These are phyloP conservation scores for Wallacemonas sp. DNA, from an alignment of 208 protist species.

Conservation along the genomic window DNA sequence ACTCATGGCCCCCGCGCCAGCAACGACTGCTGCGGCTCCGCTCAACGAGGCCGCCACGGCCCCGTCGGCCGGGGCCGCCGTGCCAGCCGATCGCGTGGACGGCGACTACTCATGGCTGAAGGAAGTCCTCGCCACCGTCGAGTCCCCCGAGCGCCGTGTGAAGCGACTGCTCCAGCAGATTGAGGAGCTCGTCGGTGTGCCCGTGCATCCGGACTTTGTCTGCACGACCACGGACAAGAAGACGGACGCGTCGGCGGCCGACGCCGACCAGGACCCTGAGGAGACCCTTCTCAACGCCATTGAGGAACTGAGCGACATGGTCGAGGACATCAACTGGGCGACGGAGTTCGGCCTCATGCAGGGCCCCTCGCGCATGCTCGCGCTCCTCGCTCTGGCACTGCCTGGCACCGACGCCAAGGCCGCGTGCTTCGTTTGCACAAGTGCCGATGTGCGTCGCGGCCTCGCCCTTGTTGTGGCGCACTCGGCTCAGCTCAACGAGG, in stretches of 20 bases:
- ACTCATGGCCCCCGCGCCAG: too few relatives aligned
- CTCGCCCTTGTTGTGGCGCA: slow-evolving; percentile 40
- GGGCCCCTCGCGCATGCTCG: slow-evolving; percentile 51
- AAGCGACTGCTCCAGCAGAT: slow-evolving; percentile 33
- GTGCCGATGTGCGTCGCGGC: slow-evolving; percentile 19
- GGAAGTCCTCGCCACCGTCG: slow-evolving; percentile 64
- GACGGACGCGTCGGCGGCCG: not conserved
- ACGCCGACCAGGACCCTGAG: slow-evolving; percentile 15
- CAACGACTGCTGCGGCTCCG: too few relatives aligned
- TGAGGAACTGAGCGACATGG: slow-evolving; percentile 83
- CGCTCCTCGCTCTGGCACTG: slow-evolving; percentile 27
- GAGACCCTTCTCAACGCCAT: slow-evolving; percentile 34
- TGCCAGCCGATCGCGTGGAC: slow-evolving; percentile 15
- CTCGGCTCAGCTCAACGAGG: slow-evolving; percentile 68
- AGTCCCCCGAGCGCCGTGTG: slow-evolving; percentile 70
- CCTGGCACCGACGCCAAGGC: slow-evolving; percentile 34
- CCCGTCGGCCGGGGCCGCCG: not conserved
- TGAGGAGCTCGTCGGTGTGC: slow-evolving; percentile 1
- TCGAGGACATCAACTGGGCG: slow-evolving; percentile 91
- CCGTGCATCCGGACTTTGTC: slow-evolving; percentile 3
- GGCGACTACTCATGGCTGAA: slow-evolving; percentile 74
- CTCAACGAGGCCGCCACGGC: not conserved
- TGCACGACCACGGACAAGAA: not conserved
- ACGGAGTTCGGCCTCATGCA: slow-evolving; percentile 79
- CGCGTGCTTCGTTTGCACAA: slow-evolving; percentile 70